phyloP scores from a whole-genome alignment of 352 stramenopile genomes.

The Peronospora destructor region DNA sequence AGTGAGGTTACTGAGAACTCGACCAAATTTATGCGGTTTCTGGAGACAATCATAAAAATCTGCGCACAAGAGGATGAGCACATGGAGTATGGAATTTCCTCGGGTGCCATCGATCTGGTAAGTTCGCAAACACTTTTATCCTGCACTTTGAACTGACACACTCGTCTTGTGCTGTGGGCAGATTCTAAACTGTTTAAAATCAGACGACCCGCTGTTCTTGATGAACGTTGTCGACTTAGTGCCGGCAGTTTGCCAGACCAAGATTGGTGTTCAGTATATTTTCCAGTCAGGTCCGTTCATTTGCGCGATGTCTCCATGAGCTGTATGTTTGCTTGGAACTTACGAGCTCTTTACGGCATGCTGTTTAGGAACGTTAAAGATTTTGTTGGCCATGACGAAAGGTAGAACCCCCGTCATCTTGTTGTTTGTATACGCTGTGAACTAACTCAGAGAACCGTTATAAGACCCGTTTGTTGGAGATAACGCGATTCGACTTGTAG shows the following conservation, averaged over 20 bases:
- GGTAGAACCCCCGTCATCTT: constrained; percentile 22
- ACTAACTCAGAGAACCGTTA: constrained; percentile 4
- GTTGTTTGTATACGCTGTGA: not conserved
- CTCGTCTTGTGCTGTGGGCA: constrained; percentile 19
- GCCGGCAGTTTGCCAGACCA: constrained; percentile 58
- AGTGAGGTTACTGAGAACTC: constrained; percentile 47
- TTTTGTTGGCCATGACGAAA: constrained; percentile 54
- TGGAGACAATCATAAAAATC: constrained; percentile 65
- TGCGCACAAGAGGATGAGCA: constrained; percentile 47
- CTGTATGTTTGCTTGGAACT: not conserved
- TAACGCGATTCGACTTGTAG: constrained; percentile 67
- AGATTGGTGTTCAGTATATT: constrained; percentile 58
- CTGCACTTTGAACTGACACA: constrained; percentile 3
- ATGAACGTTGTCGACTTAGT: constrained; percentile 83
- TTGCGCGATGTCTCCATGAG: not conserved
- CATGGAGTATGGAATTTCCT: constrained; percentile 54
- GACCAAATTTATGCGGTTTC: constrained; percentile 70
- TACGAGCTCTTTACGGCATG: not conserved
- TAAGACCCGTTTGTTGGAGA: constrained; percentile 74
- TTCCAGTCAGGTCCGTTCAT: constrained; percentile 65
- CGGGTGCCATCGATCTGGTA: constrained; percentile 38
- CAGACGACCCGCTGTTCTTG: constrained; percentile 69
- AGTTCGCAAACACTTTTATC: constrained; percentile 4
- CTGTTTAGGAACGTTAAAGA: constrained; percentile 53
- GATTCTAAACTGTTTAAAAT: constrained; percentile 69